These are phyloP conservation scores for Caryopteris hybrid DNA, from an alignment of 305 asterid genomes.

Conservation along the genomic window DNA sequence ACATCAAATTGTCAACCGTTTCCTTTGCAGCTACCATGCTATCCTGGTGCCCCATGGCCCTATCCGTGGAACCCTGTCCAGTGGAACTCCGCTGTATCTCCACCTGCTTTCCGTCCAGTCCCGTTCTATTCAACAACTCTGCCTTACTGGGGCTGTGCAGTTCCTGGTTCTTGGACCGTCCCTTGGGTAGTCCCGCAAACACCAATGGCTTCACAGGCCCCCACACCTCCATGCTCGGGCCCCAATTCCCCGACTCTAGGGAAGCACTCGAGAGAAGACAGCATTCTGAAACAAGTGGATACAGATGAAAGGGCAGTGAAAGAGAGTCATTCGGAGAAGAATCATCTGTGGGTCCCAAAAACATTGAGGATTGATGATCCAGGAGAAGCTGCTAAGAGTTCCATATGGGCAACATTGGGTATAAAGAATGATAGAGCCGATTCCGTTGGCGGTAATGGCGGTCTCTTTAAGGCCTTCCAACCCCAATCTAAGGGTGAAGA, in stretches of 20 bases:
- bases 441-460: conserved; percentile 25
- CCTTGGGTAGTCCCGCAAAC: conserved; percentile 52
- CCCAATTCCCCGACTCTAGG: conserved; percentile 67
- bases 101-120: conserved; percentile 46
- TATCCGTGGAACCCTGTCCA: conserved; percentile 58
- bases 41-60: conserved; percentile 68
- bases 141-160: conserved; percentile 47
- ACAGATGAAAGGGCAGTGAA: conserved; percentile 25
- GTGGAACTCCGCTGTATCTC: conserved; percentile 37
- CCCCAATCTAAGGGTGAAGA: conserved; percentile 35
- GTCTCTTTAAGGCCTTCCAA: conserved; percentile 49
- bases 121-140: conserved; percentile 36
- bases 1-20: conserved; percentile 33
- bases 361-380: conserved; percentile 56
- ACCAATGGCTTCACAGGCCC: conserved; percentile 19
- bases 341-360: conserved; percentile 49
- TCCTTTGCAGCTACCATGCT: conserved; percentile 50
- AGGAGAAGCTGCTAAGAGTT: conserved; percentile 60
- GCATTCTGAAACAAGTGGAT: conserved; percentile 14
- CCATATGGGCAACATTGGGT: conserved; percentile 60
- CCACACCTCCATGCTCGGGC: conserved; percentile 32
- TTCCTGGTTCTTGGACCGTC: conserved; percentile 45
- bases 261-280: conserved; percentile 82
- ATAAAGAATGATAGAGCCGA: conserved; percentile 36
- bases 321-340: conserved; percentile 36